Conservation (phyloP, 257 asterid species). For the Primulina eburnea region DNA sequence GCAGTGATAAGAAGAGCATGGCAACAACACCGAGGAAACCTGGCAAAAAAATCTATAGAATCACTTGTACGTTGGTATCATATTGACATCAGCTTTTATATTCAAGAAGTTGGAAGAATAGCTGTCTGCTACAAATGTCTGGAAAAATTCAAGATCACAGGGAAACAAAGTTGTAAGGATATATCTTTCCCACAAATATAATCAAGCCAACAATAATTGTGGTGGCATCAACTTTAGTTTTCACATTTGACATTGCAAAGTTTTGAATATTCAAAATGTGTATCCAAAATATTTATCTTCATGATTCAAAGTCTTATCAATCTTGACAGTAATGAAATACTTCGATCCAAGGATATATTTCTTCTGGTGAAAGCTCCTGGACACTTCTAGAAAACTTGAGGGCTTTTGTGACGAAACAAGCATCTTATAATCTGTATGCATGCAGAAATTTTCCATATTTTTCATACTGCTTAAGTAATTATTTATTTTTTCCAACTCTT, state of each 20-base stretch:
- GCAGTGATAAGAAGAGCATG: conserved; percentile 74
- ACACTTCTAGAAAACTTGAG: background rate
- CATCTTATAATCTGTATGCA: too few relatives aligned
- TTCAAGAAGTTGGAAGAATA: background rate
- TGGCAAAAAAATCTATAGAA: conserved; percentile 28
- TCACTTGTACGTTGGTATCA: background rate
- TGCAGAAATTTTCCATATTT: background rate
- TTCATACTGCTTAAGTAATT: too few relatives aligned
- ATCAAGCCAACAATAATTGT: background rate
- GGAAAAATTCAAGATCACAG: background rate
- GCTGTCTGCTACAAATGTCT: background rate
- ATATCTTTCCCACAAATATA: too few relatives aligned
- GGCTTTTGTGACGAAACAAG: background rate
- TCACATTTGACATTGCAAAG: background rate
- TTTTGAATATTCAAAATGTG: background rate
- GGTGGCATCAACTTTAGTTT: background rate
- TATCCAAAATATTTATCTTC: background rate
- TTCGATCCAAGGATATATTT: background rate
- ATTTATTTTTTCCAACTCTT: background rate
- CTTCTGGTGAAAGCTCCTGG: background rate
- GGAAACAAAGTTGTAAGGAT: background rate
- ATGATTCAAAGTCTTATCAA: background rate
- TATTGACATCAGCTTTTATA: background rate
- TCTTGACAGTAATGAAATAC: background rate
- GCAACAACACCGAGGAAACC: conserved; percentile 74